phyloP scores from a whole-genome alignment of 228 moss, liverwort and hornwort genomes.

The Sphagnum fallax region DNA sequence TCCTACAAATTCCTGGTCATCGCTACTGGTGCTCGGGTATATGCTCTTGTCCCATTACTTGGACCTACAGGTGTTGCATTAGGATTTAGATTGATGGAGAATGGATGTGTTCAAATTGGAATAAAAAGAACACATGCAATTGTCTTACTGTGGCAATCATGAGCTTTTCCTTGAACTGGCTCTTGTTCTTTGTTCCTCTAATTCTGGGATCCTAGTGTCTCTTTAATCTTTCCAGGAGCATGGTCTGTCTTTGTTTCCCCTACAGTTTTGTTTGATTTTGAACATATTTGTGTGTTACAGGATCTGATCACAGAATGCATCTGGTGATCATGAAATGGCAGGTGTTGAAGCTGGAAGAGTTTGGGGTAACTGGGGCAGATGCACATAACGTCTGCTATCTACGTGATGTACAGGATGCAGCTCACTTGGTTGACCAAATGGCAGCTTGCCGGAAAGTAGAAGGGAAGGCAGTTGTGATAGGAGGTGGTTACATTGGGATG shows the following conservation, averaged over 20 bases:
- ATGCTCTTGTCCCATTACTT: constrained; percentile 1
- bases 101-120: too few species aligned
- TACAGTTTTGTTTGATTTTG: too few species aligned
- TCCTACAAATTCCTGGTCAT: constrained; percentile 57
- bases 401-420: constrained; percentile 64
- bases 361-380: constrained; percentile 69
- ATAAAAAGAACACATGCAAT: too few species aligned
- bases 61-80: neutral
- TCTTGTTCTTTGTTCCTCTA: neutral
- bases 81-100: too few species aligned
- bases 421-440: constrained; percentile 56
- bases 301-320: too few species aligned
- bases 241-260: too few species aligned
- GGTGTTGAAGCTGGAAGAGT: constrained; percentile 94
- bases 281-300: too few species aligned
- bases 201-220: neutral
- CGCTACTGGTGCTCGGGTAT: constrained; percentile 90
- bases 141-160: too few species aligned
- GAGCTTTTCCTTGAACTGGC: neutral
- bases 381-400: constrained; percentile 85
- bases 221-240: too few species aligned
- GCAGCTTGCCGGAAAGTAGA: constrained; percentile 42
- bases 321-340: constrained; percentile 10
- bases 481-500: constrained; percentile 99
- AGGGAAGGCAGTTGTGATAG: constrained; percentile 91